Percentiles rank a stretch among this genome's conserved stretches.
phyloP scores from a whole-genome alignment of 2,329 filamentous ascomycete genomes.

The Sporothrix inflata region DNA sequence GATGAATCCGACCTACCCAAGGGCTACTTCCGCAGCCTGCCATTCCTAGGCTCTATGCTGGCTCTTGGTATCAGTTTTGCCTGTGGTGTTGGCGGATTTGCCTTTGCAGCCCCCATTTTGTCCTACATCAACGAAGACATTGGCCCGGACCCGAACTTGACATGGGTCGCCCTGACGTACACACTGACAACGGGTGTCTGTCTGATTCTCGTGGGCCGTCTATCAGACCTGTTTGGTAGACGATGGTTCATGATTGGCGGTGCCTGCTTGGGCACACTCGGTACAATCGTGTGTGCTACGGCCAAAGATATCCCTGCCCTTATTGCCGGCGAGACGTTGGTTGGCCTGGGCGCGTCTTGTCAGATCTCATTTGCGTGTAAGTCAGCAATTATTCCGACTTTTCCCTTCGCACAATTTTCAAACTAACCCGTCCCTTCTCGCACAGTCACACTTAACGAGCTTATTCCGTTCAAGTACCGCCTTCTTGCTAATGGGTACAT shows the following conservation, averaged over 20 bases:
- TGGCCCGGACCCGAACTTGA: conserved; percentile 35
- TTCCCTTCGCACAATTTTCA: no score
- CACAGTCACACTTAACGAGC: conserved; percentile 41
- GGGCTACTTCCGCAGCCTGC: conserved; percentile 29
- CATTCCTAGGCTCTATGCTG: conserved; percentile 27
- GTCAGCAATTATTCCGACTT: background rate
- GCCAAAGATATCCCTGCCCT: conserved; percentile 43
- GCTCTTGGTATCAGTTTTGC: conserved; percentile 34
- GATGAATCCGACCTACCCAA: conserved; percentile 26
- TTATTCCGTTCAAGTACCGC: conserved; percentile 46
- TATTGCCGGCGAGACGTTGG: conserved; percentile 44
- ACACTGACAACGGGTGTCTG: conserved; percentile 38
- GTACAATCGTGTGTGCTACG: conserved; percentile 44
- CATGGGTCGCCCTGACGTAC: conserved; percentile 40
- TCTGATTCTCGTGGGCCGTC: conserved; percentile 38
- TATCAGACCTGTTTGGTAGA: conserved; percentile 38
- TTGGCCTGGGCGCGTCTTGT: conserved; percentile 43
- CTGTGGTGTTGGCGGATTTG: conserved; percentile 39
- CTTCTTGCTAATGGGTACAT: conserved; percentile 37
- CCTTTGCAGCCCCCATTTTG: conserved; percentile 35
- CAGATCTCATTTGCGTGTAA: conserved; percentile 44
- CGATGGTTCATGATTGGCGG: conserved; percentile 39
- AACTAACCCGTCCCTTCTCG: background rate
- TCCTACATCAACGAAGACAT: conserved; percentile 30
- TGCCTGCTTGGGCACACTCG: conserved; percentile 42